phyloP scores from a whole-genome alignment of 176 grass and related monocot species.

The Aegilops speltoides region DNA sequence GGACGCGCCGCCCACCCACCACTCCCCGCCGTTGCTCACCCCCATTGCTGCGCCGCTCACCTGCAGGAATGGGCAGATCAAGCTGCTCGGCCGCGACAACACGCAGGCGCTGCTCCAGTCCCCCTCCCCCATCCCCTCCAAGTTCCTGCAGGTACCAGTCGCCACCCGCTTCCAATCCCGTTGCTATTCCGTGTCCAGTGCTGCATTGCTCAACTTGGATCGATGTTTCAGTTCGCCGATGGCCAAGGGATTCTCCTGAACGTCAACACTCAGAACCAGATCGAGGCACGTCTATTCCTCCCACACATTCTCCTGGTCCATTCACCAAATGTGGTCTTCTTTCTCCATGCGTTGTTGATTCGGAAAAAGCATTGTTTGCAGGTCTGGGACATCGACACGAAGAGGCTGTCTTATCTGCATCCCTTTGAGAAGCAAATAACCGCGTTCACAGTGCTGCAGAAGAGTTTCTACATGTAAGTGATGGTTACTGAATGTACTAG shows the following conservation, averaged over 20 bases:
- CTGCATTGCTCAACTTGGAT: not conserved
- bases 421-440: constrained; percentile 64
- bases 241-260: constrained; percentile 79
- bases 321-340: not conserved
- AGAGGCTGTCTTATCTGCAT: constrained; percentile 53
- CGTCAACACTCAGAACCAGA: constrained; percentile 75
- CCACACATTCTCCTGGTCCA: not conserved
- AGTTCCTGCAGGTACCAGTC: constrained; percentile 59
- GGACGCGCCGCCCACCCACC: not conserved
- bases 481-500: not conserved
- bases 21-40: not conserved
- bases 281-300: constrained; percentile 61
- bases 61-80: constrained; percentile 88
- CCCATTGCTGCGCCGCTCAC: not conserved
- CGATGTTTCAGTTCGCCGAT: constrained; percentile 64
- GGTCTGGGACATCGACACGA: constrained; percentile 81
- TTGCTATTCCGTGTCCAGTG: not conserved
- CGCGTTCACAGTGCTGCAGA: constrained; percentile 59
- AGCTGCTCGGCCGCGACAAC: constrained; percentile 89
- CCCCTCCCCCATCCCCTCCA: constrained; percentile 39
- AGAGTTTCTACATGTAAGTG: constrained; percentile 68
- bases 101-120: constrained; percentile 88
- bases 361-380: constrained; percentile 14
- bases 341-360: constrained; percentile 23
- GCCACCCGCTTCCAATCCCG: not conserved